Base-by-base conservation (phyloP, 805 yeast genomes). In the Clavispora phyllophila region DNA sequence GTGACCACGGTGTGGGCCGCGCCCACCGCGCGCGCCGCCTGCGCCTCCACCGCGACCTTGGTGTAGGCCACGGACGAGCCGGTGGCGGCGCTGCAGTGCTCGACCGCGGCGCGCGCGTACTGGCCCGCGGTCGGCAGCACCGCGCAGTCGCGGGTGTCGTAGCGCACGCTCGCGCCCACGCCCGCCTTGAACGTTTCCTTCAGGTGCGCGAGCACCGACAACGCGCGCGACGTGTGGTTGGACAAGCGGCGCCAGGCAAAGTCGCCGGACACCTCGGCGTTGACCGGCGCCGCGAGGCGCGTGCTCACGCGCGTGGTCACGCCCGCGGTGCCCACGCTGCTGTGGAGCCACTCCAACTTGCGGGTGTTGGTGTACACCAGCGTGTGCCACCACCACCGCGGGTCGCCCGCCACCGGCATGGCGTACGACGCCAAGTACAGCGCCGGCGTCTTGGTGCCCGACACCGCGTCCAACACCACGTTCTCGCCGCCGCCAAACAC, bases 401-500 rank as follows among this genome's bases (percentile, higher is more conserved):
- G 62, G 40, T 60, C 63, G 53, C 75, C 72, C 19, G 53, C 44
- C 2, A 76, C 34, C 0, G 82, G 82, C 57, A 66, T 69, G 41
- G 65, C 61, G 49, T 68, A 76, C 51, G 73, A 74, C 14, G 73
- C 42, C 26, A 78, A 58, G 54, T 78, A 76, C 36, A 76, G 71
- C 12, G 80, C 67, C 45, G 68, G 69, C 29, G 77, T 77, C 45
- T 68, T 72, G 3, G 77, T 65, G 4, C 79, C 80, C 2, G 75
- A 61, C 7, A 70, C 57, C 39, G 79, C 80, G 54, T 78, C 82
- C 44, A 78, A 72, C 25, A 66, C 64, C 25, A 78, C 49, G 28
- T 60, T 61, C 48, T 78, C 83, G 3, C 75, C 81, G 9, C 82
- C 83, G 0, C 82, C 83, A 62, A 77, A 75, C 15, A 78, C 55